phyloP scores from a whole-genome alignment of 495 filamentous ascomycete species.

The Rhizodiscina lignyota region DNA sequence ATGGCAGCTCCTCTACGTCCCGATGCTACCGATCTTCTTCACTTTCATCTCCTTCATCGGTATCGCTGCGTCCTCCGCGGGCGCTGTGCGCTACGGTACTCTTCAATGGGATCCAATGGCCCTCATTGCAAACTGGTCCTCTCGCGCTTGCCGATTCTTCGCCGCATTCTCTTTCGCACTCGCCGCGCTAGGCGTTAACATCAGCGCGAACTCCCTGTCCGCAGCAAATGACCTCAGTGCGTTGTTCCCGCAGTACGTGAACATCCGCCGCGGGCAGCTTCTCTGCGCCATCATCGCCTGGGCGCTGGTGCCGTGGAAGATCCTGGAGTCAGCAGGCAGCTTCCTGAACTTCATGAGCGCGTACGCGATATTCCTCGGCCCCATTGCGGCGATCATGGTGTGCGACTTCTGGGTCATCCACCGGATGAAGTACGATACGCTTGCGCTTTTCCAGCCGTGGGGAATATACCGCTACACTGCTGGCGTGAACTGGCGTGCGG shows the following conservation, averaged over 20 bases:
- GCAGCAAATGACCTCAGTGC: conserved; percentile 43
- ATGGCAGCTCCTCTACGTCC: conserved; percentile 39
- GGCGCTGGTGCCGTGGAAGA: conserved; percentile 48
- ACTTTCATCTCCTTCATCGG: conserved; percentile 26
- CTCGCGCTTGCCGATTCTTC: conserved; percentile 42
- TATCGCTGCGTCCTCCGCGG: conserved; percentile 17
- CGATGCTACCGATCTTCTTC: conserved; percentile 41
- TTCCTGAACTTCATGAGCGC: conserved; percentile 43
- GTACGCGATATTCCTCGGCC: conserved; percentile 48
- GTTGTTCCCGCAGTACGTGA: conserved; percentile 39
- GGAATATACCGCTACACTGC: conserved; percentile 35
- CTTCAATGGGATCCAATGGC: conserved; percentile 40
- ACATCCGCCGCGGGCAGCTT: conserved; percentile 38
- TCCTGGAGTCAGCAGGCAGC: conserved; percentile 35
- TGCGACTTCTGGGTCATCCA: conserved; percentile 56
- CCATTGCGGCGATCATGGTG: conserved; percentile 49
- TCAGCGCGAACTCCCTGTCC: conserved; percentile 39
- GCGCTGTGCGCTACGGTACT: conserved; percentile 25
- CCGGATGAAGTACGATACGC: conserved; percentile 38
- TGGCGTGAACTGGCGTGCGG: conserved; percentile 50
- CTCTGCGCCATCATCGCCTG: conserved; percentile 36
- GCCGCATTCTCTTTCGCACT: conserved; percentile 32
- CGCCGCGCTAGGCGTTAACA: conserved; percentile 41
- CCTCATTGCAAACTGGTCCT: conserved; percentile 32
- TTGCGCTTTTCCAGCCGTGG: conserved; percentile 36